Conservation (phyloP, 2,329 filamentous ascomycete genomes). For the Penicillium sclerotigenum region DNA sequence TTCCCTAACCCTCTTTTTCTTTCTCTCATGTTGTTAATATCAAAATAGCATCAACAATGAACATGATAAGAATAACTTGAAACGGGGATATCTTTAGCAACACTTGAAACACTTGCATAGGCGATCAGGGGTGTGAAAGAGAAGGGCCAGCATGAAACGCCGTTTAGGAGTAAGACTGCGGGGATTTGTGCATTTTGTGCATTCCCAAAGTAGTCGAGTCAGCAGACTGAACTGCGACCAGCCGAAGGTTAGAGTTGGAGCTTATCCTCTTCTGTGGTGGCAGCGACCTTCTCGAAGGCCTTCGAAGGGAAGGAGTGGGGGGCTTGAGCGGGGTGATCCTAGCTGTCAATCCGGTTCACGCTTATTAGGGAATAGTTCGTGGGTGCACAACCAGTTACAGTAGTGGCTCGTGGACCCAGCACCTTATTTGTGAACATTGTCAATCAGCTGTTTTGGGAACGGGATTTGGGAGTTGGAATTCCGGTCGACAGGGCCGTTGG, state of each 20-base stretch:
- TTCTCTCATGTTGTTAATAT: background rate
- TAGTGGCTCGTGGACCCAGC: slow-evolving; percentile 10
- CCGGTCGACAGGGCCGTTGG: background rate
- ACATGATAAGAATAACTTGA: background rate
- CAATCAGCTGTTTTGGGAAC: background rate
- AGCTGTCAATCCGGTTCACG: slow-evolving; percentile 12
- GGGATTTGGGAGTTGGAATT: background rate
- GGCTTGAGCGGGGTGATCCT: slow-evolving; percentile 6
- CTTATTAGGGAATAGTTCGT: background rate
- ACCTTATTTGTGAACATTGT: background rate
- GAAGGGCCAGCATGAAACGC: background rate
- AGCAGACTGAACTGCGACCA: background rate
- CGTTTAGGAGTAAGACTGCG: slow-evolving; percentile 7
- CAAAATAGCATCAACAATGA: slow-evolving; percentile 10
- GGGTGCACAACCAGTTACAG: background rate
- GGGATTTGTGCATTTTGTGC: background rate
- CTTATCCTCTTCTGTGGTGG: background rate
- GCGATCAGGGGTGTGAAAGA: slow-evolving; percentile 5
- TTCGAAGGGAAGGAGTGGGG: background rate
- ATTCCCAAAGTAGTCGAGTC: background rate
- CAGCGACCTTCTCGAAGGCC: slow-evolving; percentile 5
- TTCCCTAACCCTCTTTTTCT: background rate
- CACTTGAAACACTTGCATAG: background rate
- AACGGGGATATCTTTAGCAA: slow-evolving; percentile 17
- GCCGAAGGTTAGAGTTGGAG: background rate